Percentiles rank a stretch among this genome's conserved stretches.
Evolutionary conservation across 805 yeast species (phyloP).

Genomic region (Kregervanrija delftensis): DNA sequence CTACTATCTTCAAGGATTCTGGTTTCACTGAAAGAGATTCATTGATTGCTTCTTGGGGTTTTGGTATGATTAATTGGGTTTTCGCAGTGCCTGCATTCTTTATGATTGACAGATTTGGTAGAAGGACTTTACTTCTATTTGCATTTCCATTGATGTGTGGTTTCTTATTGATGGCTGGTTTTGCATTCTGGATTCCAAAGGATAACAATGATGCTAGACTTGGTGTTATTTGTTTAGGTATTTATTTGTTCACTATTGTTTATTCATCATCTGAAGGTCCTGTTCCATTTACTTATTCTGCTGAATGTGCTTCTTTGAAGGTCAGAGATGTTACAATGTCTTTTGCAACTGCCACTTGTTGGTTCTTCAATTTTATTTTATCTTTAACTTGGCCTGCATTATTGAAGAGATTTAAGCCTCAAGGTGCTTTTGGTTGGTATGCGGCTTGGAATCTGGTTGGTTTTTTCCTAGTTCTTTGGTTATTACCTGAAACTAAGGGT

Average conservation of each 20-base stretch:
- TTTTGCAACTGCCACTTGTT: conserved; percentile 65
- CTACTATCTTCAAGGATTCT: conserved; percentile 64
- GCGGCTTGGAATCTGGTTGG: conserved; percentile 79
- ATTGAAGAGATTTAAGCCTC: conserved; percentile 57
- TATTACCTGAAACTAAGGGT: conserved; percentile 67
- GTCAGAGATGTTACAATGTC: conserved; percentile 79
- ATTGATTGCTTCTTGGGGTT: conserved; percentile 78
- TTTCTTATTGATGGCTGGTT: conserved; percentile 55
- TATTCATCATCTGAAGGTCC: conserved; percentile 88
- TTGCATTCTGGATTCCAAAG: conserved; percentile 63
- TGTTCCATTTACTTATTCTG: conserved; percentile 83
- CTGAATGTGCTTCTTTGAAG: conserved; percentile 76
- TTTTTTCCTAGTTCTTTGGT: conserved; percentile 62
- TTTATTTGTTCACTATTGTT: conserved; percentile 63
- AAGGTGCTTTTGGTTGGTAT: conserved; percentile 85
- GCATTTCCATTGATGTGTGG: conserved; percentile 63
- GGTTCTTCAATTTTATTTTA: conserved; percentile 66
- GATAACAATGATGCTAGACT: conserved; percentile 41
- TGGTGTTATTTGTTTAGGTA: conserved; percentile 65
- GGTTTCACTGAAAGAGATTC: conserved; percentile 59
- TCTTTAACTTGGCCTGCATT: conserved; percentile 82
- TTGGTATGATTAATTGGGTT: conserved; percentile 72
- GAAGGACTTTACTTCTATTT: conserved; percentile 44
- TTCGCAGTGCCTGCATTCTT: conserved; percentile 56
- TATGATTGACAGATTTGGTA: conserved; percentile 57